Percentiles rank a stretch among this genome's conserved stretches.
phyloP scores from a whole-genome alignment of 2,329 filamentous ascomycete genomes.

The Fusarium sp. region DNA sequence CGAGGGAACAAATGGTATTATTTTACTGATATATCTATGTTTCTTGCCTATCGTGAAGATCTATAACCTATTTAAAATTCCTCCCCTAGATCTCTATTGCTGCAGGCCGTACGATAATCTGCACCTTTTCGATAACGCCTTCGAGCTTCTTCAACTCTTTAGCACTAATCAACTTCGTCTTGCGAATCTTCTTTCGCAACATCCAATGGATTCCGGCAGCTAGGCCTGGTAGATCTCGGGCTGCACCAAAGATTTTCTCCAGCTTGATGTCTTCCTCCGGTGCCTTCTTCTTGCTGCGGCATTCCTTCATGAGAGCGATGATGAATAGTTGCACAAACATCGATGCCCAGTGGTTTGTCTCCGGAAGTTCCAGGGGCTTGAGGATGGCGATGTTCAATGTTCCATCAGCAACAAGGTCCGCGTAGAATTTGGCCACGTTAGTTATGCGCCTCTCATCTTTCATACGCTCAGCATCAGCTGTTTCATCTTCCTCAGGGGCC shows the following conservation, averaged over 20 bases:
- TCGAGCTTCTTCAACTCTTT: conserved; percentile 61
- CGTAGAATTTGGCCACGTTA: conserved; percentile 67
- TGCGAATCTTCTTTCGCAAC: conserved; percentile 77
- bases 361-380: conserved; percentile 81
- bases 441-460: conserved; percentile 62
- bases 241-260: conserved; percentile 72
- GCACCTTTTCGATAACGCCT: conserved; percentile 49
- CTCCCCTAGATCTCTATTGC: conserved; percentile 25
- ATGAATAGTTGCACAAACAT: conserved; percentile 85
- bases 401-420: conserved; percentile 60
- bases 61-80: background rate
- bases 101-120: conserved; percentile 44
- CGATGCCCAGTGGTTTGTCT: conserved; percentile 79
- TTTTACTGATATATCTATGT: background rate
- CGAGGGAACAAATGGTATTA: background rate
- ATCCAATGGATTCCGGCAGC: conserved; percentile 83
- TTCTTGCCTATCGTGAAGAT: background rate
- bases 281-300: conserved; percentile 56
- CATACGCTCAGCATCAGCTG: conserved; percentile 59
- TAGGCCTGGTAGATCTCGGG: conserved; percentile 73
- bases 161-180: conserved; percentile 65
- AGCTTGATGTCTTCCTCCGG: conserved; percentile 67
- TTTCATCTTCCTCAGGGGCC: conserved; percentile 67
- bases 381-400: conserved; percentile 61
- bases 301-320: conserved; percentile 77